Evolutionary conservation across 2,329 filamentous ascomycete genomes (phyloP), one percentile per base, ranked within the genome.

Genomic region (Colletotrichum simmondsii): DNA sequence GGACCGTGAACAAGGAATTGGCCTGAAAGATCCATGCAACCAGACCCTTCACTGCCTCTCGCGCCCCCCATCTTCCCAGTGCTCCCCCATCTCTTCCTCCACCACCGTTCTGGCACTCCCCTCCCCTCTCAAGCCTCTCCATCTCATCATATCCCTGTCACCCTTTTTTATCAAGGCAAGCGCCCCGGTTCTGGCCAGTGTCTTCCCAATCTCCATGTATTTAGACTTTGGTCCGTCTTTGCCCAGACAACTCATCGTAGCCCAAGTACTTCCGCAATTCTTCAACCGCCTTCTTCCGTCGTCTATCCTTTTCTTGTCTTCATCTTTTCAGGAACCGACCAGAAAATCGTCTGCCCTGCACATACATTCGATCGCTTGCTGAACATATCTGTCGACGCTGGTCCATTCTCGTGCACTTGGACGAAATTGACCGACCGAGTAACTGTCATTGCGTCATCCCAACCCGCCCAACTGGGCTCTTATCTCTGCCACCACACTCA

Each of bases 381-480:
- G 12, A 49, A 53, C 65, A 19, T 16, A 24, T 59, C 58, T 37
- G 57, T 12, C 16, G 19, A 7, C 65, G 49, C 59, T 37, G 54
- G 16, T 37, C 19, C 26, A 37, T 22, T 26, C 49, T 35, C 11
- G 30, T n/a, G 61, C 61, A 54, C 22, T 24, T 35, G 22, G 14
- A 59, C 66, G 26, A 52, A 59, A 72, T 35, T 62, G 65, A 69
- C 59, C 42, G 46, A 35, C 66, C 42, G 46, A 70, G 70, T 64
- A 14, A 65, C 26, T 58, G 70, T 70, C 70, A 72, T 72, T 72
- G 70, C 70, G 70, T 72, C 70, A 72, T 70, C 66, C 70, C 26
- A 35, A 60, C 16, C 53, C 59, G 24, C 61, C 42, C 46, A 59
- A 60, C 60, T 32, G 54, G 59, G 37, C 66, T 26, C 60, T 70